A percentile compares a stretch with the other conserved stretches of the same genome.
Evolutionary conservation across 2,329 filamentous ascomycete genomes (phyloP).

Genomic region (Endoconidiophora polonica): DNA sequence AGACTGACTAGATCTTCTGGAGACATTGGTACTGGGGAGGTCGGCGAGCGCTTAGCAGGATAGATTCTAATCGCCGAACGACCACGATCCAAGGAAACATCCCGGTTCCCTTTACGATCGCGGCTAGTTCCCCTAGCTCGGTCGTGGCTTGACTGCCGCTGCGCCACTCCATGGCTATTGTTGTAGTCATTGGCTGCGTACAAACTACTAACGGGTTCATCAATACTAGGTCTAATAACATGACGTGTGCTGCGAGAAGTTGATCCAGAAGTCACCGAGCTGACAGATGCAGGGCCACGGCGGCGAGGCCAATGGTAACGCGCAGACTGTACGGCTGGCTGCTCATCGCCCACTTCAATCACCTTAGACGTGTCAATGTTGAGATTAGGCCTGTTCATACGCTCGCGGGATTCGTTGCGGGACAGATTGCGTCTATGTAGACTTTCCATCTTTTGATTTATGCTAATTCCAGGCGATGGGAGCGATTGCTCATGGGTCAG

Average conservation of each 20-base stretch:
- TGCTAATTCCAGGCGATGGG: constrained; percentile 44
- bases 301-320: constrained; percentile 40
- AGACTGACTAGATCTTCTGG: constrained; percentile 63
- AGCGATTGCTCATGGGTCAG: constrained; percentile 27
- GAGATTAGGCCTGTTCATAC: constrained; percentile 40
- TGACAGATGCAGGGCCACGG: constrained; percentile 35
- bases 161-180: constrained; percentile 14
- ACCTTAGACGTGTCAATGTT: constrained; percentile 21
- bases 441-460: constrained; percentile 44
- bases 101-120: constrained; percentile 31
- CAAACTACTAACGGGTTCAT: constrained; percentile 74
- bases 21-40: constrained; percentile 87
- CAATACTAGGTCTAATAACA: constrained; percentile 37
- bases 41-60: constrained; percentile 69
- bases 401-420: constrained; percentile 57
- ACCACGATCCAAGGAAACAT: constrained; percentile 54
- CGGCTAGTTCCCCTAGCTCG: constrained; percentile 15
- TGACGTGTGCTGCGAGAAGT: constrained; percentile 35
- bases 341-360: constrained; percentile 15
- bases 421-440: constrained; percentile 50
- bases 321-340: constrained; percentile 35
- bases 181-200: constrained; percentile 54
- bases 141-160: not conserved
- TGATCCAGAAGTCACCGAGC: constrained; percentile 40
- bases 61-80: constrained; percentile 47